Evolutionary conservation across 1,284 basidiomycete species (phyloP).

Genomic region (Chalciporus sp.): DNA sequence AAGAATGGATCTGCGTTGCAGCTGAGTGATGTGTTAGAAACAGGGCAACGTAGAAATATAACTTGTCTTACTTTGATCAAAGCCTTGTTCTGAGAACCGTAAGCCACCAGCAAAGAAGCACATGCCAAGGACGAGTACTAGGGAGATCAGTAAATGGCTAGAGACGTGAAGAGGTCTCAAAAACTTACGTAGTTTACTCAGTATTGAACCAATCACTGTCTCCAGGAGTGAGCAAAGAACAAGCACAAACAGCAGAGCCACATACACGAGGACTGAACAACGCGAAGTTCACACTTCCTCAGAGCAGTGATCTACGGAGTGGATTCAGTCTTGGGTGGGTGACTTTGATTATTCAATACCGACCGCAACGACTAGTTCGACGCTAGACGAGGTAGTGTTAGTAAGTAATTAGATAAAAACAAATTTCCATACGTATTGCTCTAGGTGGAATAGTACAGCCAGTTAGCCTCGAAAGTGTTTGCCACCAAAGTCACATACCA

Average conservation of each 20-base stretch:
- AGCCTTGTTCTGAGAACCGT: conserved; percentile 76
- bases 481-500: conserved; percentile 50
- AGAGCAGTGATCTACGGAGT: conserved; percentile 71
- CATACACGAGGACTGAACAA: conserved; percentile 82
- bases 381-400: conserved; percentile 40
- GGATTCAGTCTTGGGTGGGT: conserved; percentile 12
- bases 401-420: background rate
- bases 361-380: conserved; percentile 75
- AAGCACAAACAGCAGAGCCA: conserved; percentile 7
- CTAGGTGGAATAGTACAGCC: conserved; percentile 25
- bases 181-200: conserved; percentile 71
- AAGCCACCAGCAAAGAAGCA: conserved; percentile 82
- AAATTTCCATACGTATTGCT: conserved; percentile 61
- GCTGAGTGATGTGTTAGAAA: conserved; percentile 41
- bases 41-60: background rate
- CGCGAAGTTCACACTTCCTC: conserved; percentile 79
- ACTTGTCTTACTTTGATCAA: conserved; percentile 61
- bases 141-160: conserved; percentile 7
- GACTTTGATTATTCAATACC: conserved; percentile 26
- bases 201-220: conserved; percentile 76
- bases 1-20: conserved; percentile 81
- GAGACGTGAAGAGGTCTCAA: background rate
- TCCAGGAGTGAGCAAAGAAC: conserved; percentile 6
- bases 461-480: conserved; percentile 9
- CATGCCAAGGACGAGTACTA: conserved; percentile 67